Conservation (phyloP, 495 filamentous ascomycete species). For the Penicillium goetzii region DNA sequence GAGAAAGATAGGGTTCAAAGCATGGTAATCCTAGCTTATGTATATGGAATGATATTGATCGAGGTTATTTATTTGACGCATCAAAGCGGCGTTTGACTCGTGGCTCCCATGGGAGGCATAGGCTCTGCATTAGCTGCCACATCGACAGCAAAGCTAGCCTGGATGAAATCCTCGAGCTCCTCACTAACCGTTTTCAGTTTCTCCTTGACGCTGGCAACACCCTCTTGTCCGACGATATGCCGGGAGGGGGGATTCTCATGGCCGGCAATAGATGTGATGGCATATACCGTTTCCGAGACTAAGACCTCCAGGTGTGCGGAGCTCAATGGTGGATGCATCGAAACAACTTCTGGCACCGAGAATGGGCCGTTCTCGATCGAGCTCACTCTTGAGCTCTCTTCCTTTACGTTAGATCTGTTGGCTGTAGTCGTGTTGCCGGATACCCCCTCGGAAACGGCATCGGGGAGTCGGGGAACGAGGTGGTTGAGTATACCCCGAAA, state of each 20-base stretch:
- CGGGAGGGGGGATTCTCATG: constrained; percentile 94
- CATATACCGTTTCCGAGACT: constrained; percentile 87
- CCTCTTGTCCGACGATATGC: constrained; percentile 93
- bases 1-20: neutral
- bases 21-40: neutral
- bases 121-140: constrained; percentile 56
- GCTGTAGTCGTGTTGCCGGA: constrained; percentile 22
- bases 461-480: constrained; percentile 61
- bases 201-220: constrained; percentile 86
- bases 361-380: constrained; percentile 48
- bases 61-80: neutral
- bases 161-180: constrained; percentile 94
- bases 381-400: constrained; percentile 32
- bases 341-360: constrained; percentile 59
- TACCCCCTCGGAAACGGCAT: constrained; percentile 23
- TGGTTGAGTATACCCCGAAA: constrained; percentile 79
- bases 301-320: constrained; percentile 67
- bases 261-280: constrained; percentile 86
- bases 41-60: neutral
- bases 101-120: constrained; percentile 22
- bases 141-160: constrained; percentile 83
- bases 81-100: constrained; percentile 7
- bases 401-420: constrained; percentile 22
- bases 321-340: constrained; percentile 70
- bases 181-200: constrained; percentile 96